Conservation (phyloP, 495 filamentous ascomycete species). For the Sordaria brevicollis region DNA sequence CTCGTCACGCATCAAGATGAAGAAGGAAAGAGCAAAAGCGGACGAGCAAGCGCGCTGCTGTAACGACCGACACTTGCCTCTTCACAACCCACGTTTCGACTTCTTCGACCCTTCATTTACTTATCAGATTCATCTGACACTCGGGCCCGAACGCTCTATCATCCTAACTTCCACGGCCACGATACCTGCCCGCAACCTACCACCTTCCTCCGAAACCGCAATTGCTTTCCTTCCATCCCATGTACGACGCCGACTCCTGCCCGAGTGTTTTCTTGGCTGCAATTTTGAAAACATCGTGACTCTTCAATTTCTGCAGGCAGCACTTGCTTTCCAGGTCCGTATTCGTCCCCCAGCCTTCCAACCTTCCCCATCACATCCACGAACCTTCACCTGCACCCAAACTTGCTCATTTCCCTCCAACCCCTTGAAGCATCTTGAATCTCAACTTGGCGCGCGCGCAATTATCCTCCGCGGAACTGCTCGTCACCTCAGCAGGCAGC, state of each 20-base stretch:
- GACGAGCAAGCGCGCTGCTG: not conserved
- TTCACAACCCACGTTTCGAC: not conserved
- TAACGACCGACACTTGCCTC: not conserved
- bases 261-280: not conserved
- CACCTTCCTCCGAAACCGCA: not conserved
- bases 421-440: not conserved
- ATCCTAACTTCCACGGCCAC: not conserved
- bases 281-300: not conserved
- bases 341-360: not conserved
- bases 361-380: not conserved
- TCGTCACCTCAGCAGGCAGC: not conserved
- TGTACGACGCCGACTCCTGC: not conserved
- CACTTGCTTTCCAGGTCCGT: not conserved
- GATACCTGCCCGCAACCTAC: not conserved
- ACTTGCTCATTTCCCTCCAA: not conserved
- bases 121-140: not conserved
- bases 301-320: not conserved
- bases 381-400: not conserved
- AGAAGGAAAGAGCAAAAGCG: not conserved
- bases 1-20: not conserved
- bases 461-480: not conserved
- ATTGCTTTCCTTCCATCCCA: not conserved
- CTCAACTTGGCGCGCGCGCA: not conserved
- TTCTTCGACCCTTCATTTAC: not conserved
- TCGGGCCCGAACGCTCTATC: not conserved